Evolutionary conservation across 768 basidiomycete species (phyloP).

Genomic region (Termitomyces sp.): DNA sequence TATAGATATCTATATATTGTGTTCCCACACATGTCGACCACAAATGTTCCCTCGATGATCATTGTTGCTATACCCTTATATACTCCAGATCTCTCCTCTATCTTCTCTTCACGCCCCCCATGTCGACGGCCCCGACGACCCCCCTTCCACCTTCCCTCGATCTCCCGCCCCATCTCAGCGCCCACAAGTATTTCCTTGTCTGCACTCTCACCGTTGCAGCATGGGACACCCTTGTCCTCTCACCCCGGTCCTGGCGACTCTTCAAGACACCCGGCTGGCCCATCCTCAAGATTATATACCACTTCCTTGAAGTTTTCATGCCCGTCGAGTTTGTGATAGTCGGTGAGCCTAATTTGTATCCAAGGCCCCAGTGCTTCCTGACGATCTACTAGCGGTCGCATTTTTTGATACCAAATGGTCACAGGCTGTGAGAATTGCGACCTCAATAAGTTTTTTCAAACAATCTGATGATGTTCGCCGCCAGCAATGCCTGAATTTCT

Average conservation of each 20-base stretch:
- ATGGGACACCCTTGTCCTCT: conserved; percentile 85
- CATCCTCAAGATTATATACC: conserved; percentile 67
- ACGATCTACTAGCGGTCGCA: conserved; percentile 51
- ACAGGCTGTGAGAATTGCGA: conserved; percentile 33
- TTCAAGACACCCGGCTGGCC: conserved; percentile 66
- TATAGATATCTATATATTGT: background rate
- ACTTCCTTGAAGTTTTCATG: conserved; percentile 73
- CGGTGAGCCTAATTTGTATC: conserved; percentile 32
- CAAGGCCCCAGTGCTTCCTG: background rate
- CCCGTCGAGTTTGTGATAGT: conserved; percentile 74
- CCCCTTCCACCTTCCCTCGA: conserved; percentile 62
- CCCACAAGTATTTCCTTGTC: conserved; percentile 87
- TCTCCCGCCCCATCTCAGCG: conserved; percentile 71
- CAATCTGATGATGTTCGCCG: background rate
- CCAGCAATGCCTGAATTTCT: conserved; percentile 64
- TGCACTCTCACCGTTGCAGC: conserved; percentile 87
- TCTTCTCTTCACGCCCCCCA: conserved; percentile 17
- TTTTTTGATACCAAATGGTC: conserved; percentile 78
- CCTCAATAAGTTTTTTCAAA: no score
- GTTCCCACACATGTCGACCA: background rate
- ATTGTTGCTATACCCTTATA: background rate
- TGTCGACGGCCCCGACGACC: conserved; percentile 18
- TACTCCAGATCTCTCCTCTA: background rate
- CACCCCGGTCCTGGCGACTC: conserved; percentile 73
- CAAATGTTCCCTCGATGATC: background rate